A percentile compares a stretch with the other conserved stretches of the same genome.
These are phyloP conservation scores for Schwanniomyces occidentalis DNA, from an alignment of 805 yeast species.

Conservation along the genomic window DNA sequence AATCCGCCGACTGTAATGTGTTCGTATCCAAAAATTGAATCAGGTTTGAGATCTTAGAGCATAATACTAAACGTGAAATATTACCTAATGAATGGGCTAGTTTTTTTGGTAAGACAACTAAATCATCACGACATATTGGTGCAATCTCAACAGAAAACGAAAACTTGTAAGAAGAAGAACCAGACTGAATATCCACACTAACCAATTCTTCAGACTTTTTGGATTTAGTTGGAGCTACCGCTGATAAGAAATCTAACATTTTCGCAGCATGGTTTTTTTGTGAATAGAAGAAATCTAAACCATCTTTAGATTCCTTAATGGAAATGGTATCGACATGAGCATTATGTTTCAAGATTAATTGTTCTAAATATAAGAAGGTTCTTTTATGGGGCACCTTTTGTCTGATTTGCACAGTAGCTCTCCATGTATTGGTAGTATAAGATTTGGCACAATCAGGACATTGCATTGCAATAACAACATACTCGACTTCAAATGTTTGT, in stretches of 20 bases:
- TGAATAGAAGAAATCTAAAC: conserved; percentile 89
- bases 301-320: conserved; percentile 90
- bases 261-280: conserved; percentile 89
- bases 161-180: conserved; percentile 84
- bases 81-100: conserved; percentile 83
- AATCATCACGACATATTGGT: conserved; percentile 95
- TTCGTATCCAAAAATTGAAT: conserved; percentile 85
- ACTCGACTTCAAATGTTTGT: conserved; percentile 93
- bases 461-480: conserved; percentile 91
- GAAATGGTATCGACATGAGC: conserved; percentile 94
- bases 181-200: conserved; percentile 89
- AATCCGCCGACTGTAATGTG: conserved; percentile 75
- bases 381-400: conserved; percentile 97
- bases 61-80: conserved; percentile 76
- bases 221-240: conserved; percentile 81
- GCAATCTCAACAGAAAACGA: conserved; percentile 91
- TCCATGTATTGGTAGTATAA: conserved; percentile 96
- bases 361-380: conserved; percentile 94
- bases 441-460: conserved; percentile 99
- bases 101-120: conserved; percentile 87
- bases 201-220: conserved; percentile 90
- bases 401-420: conserved; percentile 95
- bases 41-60: conserved; percentile 80
- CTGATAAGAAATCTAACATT: conserved; percentile 84
- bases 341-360: conserved; percentile 85